Conservation (phyloP, 495 filamentous ascomycete species). For the Aspergillus egyptiacus region DNA sequence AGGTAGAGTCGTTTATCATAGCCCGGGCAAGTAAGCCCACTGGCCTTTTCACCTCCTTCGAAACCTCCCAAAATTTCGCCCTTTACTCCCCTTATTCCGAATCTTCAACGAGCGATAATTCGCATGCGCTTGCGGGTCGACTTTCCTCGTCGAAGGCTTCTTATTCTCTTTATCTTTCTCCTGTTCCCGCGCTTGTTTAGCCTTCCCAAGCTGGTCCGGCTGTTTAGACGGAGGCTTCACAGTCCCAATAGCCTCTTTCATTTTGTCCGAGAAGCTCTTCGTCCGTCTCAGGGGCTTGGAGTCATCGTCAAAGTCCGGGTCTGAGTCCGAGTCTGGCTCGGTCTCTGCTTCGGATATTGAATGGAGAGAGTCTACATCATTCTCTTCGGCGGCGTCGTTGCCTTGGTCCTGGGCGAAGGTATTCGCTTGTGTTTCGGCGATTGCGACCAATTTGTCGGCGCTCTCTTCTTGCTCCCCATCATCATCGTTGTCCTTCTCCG, state of each 20-base stretch:
- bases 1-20: conserved; percentile 32
- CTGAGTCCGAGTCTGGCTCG: conserved; percentile 27
- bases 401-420: neutral
- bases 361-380: conserved; percentile 27
- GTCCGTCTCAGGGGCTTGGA: conserved; percentile 19
- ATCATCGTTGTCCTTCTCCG: conserved; percentile 12
- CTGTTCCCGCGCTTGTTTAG: conserved; percentile 17
- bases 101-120: conserved; percentile 84
- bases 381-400: conserved; percentile 9
- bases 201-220: conserved; percentile 6
- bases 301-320: conserved; percentile 27
- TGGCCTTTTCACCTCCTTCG: conserved; percentile 30
- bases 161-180: conserved; percentile 33
- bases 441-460: conserved; percentile 27
- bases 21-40: neutral
- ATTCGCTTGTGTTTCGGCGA: conserved; percentile 26
- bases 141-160: conserved; percentile 57
- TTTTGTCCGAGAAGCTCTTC: conserved; percentile 43
- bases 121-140: conserved; percentile 67
- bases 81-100: conserved; percentile 47
- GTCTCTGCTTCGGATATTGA: conserved; percentile 33
- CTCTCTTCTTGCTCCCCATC: conserved; percentile 20
- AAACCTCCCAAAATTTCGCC: conserved; percentile 39
- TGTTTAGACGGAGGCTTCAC: neutral
- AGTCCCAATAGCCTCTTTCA: conserved; percentile 38